phyloP scores from a whole-genome alignment of 768 basidiomycete genomes.

The Tulasnella sp. region DNA sequence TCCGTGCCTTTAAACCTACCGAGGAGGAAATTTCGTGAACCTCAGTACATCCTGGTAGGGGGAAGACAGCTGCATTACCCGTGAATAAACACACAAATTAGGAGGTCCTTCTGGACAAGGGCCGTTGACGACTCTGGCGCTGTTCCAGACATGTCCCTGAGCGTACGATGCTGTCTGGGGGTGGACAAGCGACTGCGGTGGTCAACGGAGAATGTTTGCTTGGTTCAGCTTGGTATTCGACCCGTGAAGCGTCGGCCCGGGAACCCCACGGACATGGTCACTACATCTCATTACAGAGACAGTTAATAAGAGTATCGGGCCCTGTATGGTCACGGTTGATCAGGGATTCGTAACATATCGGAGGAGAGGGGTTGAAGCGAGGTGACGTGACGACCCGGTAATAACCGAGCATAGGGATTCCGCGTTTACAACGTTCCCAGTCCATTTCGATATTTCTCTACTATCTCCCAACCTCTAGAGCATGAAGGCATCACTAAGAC shows the following conservation, averaged over 20 bases:
- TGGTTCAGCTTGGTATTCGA: background rate
- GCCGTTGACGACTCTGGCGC: background rate
- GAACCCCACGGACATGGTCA: background rate
- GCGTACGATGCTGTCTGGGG: background rate
- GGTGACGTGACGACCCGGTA: background rate
- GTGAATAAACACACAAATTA: conserved; percentile 75
- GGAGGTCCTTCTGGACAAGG: conserved; percentile 38
- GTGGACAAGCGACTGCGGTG: background rate
- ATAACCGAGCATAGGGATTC: background rate
- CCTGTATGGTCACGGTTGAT: background rate
- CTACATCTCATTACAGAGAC: background rate
- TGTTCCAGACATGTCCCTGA: background rate
- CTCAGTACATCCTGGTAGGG: background rate
- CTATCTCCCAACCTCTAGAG: background rate
- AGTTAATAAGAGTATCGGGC: background rate
- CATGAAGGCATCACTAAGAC: background rate
- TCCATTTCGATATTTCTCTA: background rate
- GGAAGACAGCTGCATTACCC: conserved; percentile 48
- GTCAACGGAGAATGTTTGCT: background rate
- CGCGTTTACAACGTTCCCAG: background rate
- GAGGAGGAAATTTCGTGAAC: conserved; percentile 20
- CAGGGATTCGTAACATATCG: background rate
- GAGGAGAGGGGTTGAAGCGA: background rate
- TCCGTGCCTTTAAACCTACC: conserved; percentile 58
- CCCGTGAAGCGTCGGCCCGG: background rate